Base-by-base conservation (phyloP, 1,284 basidiomycete species). In the Rhodotorula sp. region DNA sequence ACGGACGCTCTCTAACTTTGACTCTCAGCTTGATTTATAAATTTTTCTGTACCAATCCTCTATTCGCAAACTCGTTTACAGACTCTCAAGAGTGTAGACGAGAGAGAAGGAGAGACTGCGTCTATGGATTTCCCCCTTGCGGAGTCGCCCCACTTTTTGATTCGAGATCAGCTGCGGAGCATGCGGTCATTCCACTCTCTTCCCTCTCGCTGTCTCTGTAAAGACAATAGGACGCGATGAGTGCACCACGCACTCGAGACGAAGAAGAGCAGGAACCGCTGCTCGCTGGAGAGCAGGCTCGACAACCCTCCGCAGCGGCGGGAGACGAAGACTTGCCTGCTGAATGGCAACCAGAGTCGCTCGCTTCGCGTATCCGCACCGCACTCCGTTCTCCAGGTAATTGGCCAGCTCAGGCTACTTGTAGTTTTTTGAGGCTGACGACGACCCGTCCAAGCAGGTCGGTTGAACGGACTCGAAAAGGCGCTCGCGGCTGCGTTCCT, bases 391-490 rank as follows among this genome's bases (percentile, higher is more conserved):
- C 78, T 33, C 79, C 90, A 68, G 88, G 48, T n/a, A n/a, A n/a
- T n/a, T n/a, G n/a, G n/a, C n/a, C n/a, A n/a, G n/a, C n/a, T n/a
- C n/a, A n/a, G n/a, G n/a, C n/a, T n/a, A n/a, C n/a, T n/a, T n/a
- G n/a, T n/a, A n/a, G n/a, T n/a, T n/a, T n/a, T n/a, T n/a, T 24
- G 48, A 49, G 48, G 48, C 20, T 51, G 22, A 22, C 24, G 49
- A 51, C 49, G n/a, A 51, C 49, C 49, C 48, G 24, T 24, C 49
- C 26, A 3, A 22, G 53, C 53, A 54, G 53, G 91, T 75, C 88
- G 91, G 3, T 85, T 94, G 48, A 92, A 91, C 0, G 85, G 88
- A n/a, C 85, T 96, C 71, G 90, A 93, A 68, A 90, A 92, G 82
- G 83, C 93, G 66, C 86, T 98, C 2, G 86, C 92, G 22, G 83